Evolutionary conservation across 2,329 filamentous ascomycete species (phyloP).

Genomic region (Fusarium sambucinum): DNA sequence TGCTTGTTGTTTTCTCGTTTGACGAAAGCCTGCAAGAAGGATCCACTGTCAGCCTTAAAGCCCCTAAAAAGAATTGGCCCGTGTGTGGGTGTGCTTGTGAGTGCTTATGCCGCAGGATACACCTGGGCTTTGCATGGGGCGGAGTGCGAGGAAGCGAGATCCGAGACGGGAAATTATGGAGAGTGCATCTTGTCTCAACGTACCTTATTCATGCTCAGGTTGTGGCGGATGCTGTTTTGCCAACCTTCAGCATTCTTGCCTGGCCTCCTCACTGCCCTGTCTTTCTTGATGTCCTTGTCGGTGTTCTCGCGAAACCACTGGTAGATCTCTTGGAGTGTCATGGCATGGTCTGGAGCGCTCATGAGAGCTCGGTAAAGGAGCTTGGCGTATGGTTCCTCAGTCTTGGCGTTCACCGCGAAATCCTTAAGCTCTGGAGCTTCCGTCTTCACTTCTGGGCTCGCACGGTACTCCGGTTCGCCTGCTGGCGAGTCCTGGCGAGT

Average conservation of each 20-base stretch:
- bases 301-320: slow-evolving; percentile 89
- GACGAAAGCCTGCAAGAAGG: slow-evolving; percentile 53
- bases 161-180: slow-evolving; percentile 26
- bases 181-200: slow-evolving; percentile 44
- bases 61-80: slow-evolving; percentile 21
- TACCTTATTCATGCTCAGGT: slow-evolving; percentile 95
- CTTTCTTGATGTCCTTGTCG: slow-evolving; percentile 77
- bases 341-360: slow-evolving; percentile 72
- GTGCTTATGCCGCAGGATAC: slow-evolving; percentile 21
- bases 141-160: slow-evolving; percentile 18
- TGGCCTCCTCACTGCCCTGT: slow-evolving; percentile 51
- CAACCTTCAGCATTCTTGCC: slow-evolving; percentile 71
- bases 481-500: slow-evolving; percentile 17
- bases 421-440: slow-evolving; percentile 22
- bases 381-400: slow-evolving; percentile 80
- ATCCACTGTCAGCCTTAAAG: slow-evolving; percentile 34
- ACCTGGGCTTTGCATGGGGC: slow-evolving; percentile 14
- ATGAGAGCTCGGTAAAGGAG: slow-evolving; percentile 83
- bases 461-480: slow-evolving; percentile 13
- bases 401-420: slow-evolving; percentile 38
- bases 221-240: slow-evolving; percentile 97
- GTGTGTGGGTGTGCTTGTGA: slow-evolving; percentile 28
- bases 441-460: slow-evolving; percentile 26
- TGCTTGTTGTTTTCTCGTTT: slow-evolving; percentile 54
- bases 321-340: slow-evolving; percentile 90